Evolutionary conservation across 805 yeast genomes (phyloP).

Genomic region (Metschnikowia vanudenii): DNA sequence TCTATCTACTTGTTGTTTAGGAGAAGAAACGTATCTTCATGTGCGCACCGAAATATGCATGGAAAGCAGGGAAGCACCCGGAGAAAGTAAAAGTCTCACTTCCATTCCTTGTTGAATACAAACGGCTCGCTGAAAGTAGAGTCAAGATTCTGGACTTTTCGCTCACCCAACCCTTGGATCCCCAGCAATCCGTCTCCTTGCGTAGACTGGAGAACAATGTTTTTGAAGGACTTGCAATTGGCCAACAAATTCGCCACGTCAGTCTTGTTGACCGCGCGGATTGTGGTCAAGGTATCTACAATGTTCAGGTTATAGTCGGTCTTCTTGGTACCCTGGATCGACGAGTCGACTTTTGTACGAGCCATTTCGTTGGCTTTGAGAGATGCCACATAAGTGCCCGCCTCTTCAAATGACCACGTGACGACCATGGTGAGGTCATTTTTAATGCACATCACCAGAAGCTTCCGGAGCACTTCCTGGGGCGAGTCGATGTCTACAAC

Average conservation of each 20-base stretch:
- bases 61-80: too few relatives aligned
- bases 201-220: constrained; percentile 36
- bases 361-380: constrained; percentile 38
- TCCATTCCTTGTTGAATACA: constrained; percentile 42
- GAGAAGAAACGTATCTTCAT: too few relatives aligned
- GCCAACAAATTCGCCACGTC: constrained; percentile 52
- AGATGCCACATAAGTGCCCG: constrained; percentile 42
- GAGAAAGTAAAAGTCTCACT: neutral
- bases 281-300: constrained; percentile 44
- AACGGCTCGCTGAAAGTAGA: constrained; percentile 50
- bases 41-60: too few relatives aligned
- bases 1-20: too few relatives aligned
- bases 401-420: constrained; percentile 54
- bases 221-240: constrained; percentile 44
- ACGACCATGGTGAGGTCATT: constrained; percentile 49
- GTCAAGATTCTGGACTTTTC: constrained; percentile 42
- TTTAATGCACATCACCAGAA: constrained; percentile 48
- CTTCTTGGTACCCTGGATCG: constrained; percentile 45
- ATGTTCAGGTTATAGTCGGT: constrained; percentile 46
- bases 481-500: constrained; percentile 66
- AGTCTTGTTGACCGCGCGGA: constrained; percentile 51
- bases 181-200: constrained; percentile 25
- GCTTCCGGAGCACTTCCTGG: constrained; percentile 46
- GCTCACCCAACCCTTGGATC: constrained; percentile 50
- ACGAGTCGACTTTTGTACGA: constrained; percentile 27